These are phyloP conservation scores for Carallia pectinifolia DNA, from an alignment of 345 rosid species.

Conservation along the genomic window DNA sequence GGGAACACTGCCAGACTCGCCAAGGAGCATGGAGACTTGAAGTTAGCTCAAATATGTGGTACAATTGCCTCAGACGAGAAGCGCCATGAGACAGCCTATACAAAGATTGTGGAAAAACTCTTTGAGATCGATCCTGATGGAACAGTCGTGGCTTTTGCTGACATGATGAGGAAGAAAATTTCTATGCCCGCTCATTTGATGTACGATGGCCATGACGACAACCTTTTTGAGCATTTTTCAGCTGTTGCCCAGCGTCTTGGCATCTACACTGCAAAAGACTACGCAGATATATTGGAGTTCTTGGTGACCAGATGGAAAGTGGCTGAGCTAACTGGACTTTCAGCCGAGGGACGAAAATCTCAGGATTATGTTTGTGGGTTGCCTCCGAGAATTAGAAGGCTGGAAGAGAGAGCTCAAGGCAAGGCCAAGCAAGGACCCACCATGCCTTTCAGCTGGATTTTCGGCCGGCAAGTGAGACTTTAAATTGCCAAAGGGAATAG, in stretches of 20 bases:
- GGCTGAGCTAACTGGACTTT: slow-evolving; percentile 26
- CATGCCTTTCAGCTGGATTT: slow-evolving; percentile 32
- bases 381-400: slow-evolving; percentile 25
- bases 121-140: slow-evolving; percentile 42
- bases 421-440: slow-evolving; percentile 16
- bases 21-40: slow-evolving; percentile 35
- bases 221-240: slow-evolving; percentile 34
- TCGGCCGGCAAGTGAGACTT: slow-evolving; percentile 17
- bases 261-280: slow-evolving; percentile 32
- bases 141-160: slow-evolving; percentile 30
- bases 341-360: slow-evolving; percentile 25
- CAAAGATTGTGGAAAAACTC: slow-evolving; percentile 34
- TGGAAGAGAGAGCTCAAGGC: slow-evolving; percentile 35
- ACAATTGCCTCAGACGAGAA: slow-evolving; percentile 37
- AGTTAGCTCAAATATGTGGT: slow-evolving; percentile 41
- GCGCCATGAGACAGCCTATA: slow-evolving; percentile 39
- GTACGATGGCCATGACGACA: slow-evolving; percentile 35
- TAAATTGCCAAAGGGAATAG: slow-evolving; percentile 1
- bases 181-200: slow-evolving; percentile 36
- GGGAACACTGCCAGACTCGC: slow-evolving; percentile 38
- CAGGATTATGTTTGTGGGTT: slow-evolving; percentile 39
- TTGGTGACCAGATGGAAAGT: slow-evolving; percentile 34
- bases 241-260: slow-evolving; percentile 31
- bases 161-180: slow-evolving; percentile 41
- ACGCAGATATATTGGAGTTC: slow-evolving; percentile 35